These are phyloP conservation scores for Periconia digitata DNA, from an alignment of 2,329 filamentous ascomycete genomes.

Conservation along the genomic window DNA sequence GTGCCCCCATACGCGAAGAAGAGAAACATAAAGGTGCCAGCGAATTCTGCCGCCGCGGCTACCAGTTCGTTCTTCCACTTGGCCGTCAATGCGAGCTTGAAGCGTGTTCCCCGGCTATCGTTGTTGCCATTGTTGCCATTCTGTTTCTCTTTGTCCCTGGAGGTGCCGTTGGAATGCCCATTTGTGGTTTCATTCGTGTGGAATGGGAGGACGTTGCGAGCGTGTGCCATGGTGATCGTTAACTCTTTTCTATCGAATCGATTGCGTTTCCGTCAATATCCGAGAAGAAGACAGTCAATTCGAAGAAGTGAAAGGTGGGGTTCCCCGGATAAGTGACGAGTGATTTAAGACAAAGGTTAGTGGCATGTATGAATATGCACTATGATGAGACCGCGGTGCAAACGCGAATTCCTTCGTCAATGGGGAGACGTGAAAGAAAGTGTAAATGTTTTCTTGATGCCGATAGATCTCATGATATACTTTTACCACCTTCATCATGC, in stretches of 20 bases:
- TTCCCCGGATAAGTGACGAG: too few species aligned
- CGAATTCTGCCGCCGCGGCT: conserved; percentile 40
- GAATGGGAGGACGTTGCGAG: conserved; percentile 7
- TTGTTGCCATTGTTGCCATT: not conserved
- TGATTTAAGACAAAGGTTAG: too few species aligned
- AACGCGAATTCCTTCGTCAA: too few species aligned
- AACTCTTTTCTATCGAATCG: too few species aligned
- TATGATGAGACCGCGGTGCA: too few species aligned
- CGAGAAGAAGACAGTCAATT: too few species aligned
- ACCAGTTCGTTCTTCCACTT: conserved; percentile 41
- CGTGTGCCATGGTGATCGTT: conserved; percentile 1
- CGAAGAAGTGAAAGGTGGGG: too few species aligned
- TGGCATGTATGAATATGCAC: too few species aligned
- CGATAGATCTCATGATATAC: not conserved
- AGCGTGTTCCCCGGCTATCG: not conserved
- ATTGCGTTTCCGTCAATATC: too few species aligned
- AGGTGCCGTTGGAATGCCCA: conserved; percentile 2
- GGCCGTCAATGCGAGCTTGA: not conserved
- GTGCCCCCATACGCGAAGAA: conserved; percentile 45
- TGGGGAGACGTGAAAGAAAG: too few species aligned
- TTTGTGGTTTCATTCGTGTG: conserved; percentile 4
- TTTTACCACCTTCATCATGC: not conserved
- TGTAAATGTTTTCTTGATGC: too few species aligned
- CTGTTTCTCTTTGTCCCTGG: not conserved
- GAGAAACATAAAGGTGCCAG: conserved; percentile 45